Conservation (phyloP, 2,329 filamentous ascomycete species). For the Allantophomopsis lycopodina region DNA sequence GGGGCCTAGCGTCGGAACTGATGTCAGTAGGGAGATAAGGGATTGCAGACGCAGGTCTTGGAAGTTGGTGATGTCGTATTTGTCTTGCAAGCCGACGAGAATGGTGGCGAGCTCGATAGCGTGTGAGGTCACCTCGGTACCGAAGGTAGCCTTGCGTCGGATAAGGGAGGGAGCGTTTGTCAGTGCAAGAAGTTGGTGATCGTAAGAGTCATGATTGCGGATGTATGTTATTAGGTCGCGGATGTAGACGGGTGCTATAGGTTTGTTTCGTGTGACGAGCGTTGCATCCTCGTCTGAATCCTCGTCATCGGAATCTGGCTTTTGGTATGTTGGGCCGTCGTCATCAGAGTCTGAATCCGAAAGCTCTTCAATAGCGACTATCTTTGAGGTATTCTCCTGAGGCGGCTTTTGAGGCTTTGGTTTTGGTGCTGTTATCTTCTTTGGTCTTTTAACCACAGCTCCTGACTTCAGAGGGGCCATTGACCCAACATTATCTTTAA, state of each 20-base stretch:
- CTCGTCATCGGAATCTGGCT: conserved; percentile 76
- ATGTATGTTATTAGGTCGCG: conserved; percentile 71
- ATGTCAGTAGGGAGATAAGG: conserved; percentile 69
- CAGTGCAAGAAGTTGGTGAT: conserved; percentile 70
- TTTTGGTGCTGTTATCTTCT: conserved; percentile 9
- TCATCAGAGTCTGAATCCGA: conserved; percentile 26
- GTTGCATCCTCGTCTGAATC: conserved; percentile 93
- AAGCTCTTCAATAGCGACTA: conserved; percentile 51
- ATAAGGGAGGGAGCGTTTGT: conserved; percentile 68
- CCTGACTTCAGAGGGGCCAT: conserved; percentile 30
- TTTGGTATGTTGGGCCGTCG: conserved; percentile 60
- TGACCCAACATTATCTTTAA: conserved; percentile 50
- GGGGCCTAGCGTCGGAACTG: conserved; percentile 67
- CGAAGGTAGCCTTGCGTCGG: conserved; percentile 76
- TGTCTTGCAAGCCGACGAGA: conserved; percentile 71
- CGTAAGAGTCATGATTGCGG: conserved; percentile 69
- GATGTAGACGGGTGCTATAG: conserved; percentile 78
- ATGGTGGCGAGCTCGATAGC: conserved; percentile 66
- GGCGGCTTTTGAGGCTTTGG: conserved; percentile 12
- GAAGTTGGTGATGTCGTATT: conserved; percentile 70
- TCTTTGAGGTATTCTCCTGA: conserved; percentile 14
- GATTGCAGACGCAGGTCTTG: conserved; percentile 61
- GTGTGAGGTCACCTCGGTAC: conserved; percentile 77
- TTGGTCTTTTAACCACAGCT: conserved; percentile 6
- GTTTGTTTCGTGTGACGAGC: conserved; percentile 69